These are phyloP conservation scores for Plasmodium gonderi DNA, from an alignment of 169 alveolate species.

Conservation along the genomic window DNA sequence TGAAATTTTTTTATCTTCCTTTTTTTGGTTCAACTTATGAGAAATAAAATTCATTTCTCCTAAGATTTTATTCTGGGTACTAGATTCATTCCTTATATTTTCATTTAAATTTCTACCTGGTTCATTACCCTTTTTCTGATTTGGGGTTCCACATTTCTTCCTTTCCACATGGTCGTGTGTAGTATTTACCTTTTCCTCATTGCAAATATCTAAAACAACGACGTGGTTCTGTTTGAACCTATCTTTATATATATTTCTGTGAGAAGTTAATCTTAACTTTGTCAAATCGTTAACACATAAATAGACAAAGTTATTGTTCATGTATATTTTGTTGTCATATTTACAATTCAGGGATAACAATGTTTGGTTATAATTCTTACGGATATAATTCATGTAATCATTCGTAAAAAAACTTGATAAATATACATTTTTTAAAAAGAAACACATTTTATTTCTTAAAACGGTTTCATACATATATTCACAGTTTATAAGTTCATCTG, in stretches of 20 bases:
- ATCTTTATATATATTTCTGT: constrained; percentile 45
- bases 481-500: constrained; percentile 28
- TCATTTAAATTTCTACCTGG: no score
- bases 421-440: constrained; percentile 21
- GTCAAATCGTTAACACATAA: constrained; percentile 45
- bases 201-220: constrained; percentile 1
- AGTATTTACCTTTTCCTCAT: background rate
- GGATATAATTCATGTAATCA: constrained; percentile 17
- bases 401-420: constrained; percentile 43
- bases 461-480: constrained; percentile 11
- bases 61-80: no score
- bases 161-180: background rate
- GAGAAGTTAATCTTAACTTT: constrained; percentile 39
- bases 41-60: no score
- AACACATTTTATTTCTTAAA: constrained; percentile 22
- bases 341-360: constrained; percentile 17
- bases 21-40: background rate
- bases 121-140: background rate
- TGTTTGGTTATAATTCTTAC: constrained; percentile 29
- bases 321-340: constrained; percentile 62
- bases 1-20: background rate
- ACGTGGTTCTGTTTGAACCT: background rate
- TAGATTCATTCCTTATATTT: no score
- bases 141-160: background rate
- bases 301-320: constrained; percentile 2